Evolutionary conservation across 345 rosid species (phyloP).

Genomic region (Eucalyptus sp.): DNA sequence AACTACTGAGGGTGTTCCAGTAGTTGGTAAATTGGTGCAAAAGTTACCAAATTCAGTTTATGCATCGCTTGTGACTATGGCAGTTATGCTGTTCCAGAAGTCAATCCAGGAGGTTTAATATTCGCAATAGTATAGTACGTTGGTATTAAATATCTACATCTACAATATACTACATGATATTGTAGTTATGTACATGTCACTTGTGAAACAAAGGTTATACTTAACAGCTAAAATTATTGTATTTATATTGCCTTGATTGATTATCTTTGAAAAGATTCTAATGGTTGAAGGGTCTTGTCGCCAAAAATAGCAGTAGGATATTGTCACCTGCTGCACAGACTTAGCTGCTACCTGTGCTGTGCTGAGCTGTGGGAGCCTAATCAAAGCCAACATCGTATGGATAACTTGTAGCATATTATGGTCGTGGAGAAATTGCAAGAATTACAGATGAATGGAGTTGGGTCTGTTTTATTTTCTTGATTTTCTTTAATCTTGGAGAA

Average conservation of each 20-base stretch:
- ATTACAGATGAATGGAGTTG: neutral
- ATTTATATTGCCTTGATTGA: neutral
- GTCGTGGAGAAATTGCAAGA: neutral
- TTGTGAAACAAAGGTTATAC: neutral
- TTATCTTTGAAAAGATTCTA: neutral
- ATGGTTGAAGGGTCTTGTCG: neutral
- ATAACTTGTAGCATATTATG: neutral
- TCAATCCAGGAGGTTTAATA: neutral
- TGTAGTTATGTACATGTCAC: neutral
- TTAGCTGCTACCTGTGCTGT: neutral
- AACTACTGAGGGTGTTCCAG: conserved; percentile 84
- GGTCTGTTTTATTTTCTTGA: neutral
- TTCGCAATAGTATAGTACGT: neutral
- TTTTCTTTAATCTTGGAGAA: neutral
- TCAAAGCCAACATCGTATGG: neutral
- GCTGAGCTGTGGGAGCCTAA: neutral
- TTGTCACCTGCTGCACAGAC: neutral
- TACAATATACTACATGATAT: neutral
- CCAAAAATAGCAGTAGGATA: neutral
- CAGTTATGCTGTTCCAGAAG: conserved; percentile 49
- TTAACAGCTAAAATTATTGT: neutral
- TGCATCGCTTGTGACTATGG: conserved; percentile 79
- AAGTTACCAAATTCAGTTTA: conserved; percentile 69
- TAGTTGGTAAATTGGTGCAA: conserved; percentile 74
- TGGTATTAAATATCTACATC: neutral